A percentile compares a stretch with the other conserved stretches of the same genome.
These are phyloP conservation scores for Mucor indicus DNA, from an alignment of 371 early-diverging fungal genomes.

Conservation along the genomic window DNA sequence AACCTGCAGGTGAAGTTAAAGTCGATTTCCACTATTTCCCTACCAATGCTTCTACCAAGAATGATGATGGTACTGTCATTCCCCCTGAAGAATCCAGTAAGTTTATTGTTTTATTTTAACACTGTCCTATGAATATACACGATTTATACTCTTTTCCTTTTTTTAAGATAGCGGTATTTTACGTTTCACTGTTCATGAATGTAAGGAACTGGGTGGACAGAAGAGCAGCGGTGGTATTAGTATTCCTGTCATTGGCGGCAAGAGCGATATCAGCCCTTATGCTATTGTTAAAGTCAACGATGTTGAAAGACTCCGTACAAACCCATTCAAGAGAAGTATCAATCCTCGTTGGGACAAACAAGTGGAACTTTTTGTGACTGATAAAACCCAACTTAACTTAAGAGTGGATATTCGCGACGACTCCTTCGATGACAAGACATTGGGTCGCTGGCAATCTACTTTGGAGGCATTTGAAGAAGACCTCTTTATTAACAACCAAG, in stretches of 20 bases:
- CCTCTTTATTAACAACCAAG: conserved; percentile 34
- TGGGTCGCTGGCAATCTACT: conserved; percentile 32
- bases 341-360: conserved; percentile 57
- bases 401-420: conserved; percentile 29
- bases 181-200: conserved; percentile 52
- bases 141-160: not conserved
- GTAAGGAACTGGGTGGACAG: conserved; percentile 40
- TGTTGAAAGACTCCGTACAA: conserved; percentile 34
- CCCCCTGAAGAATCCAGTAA: conserved; percentile 47
- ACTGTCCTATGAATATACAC: no score
- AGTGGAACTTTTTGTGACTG: conserved; percentile 42
- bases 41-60: conserved; percentile 30
- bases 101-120: no score
- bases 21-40: conserved; percentile 44
- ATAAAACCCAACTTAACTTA: conserved; percentile 38
- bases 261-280: conserved; percentile 44
- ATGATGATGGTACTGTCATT: conserved; percentile 46
- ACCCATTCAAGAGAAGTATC: conserved; percentile 46
- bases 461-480: conserved; percentile 31
- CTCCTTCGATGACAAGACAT: conserved; percentile 25
- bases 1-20: conserved; percentile 44
- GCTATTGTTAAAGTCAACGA: conserved; percentile 45
- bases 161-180: conserved; percentile 50
- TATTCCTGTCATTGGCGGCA: conserved; percentile 36
- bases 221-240: conserved; percentile 33